These are phyloP conservation scores for Diutina scorzettiae DNA, from an alignment of 1,139 yeast species.

Conservation along the genomic window DNA sequence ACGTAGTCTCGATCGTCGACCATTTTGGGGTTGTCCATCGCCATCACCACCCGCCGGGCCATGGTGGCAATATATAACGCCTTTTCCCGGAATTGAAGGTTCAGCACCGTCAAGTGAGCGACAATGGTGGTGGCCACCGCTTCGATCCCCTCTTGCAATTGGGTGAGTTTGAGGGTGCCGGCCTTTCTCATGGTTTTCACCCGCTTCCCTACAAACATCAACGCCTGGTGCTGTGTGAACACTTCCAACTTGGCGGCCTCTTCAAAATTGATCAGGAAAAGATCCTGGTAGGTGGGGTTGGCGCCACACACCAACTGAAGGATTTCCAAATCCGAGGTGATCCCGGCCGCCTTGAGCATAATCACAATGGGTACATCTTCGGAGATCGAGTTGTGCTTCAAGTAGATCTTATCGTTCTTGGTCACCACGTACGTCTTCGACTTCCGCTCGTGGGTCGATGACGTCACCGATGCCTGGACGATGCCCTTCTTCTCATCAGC, in stretches of 20 bases:
- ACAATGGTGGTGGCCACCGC: slow-evolving; percentile 94
- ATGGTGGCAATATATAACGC: slow-evolving; percentile 90
- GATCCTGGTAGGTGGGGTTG: slow-evolving; percentile 77
- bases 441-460: slow-evolving; percentile 95
- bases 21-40: slow-evolving; percentile 88
- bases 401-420: slow-evolving; percentile 76
- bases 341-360: slow-evolving; percentile 90
- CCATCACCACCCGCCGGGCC: slow-evolving; percentile 94
- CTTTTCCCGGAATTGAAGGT: slow-evolving; percentile 84
- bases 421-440: slow-evolving; percentile 94
- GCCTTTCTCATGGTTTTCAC: slow-evolving; percentile 88
- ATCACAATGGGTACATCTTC: slow-evolving; percentile 95
- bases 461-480: slow-evolving; percentile 95
- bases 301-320: slow-evolving; percentile 90
- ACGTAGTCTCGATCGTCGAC: slow-evolving; percentile 98
- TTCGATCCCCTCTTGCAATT: slow-evolving; percentile 90
- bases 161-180: slow-evolving; percentile 68
- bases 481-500: slow-evolving; percentile 90
- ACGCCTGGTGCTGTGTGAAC: slow-evolving; percentile 87
- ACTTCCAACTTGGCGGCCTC: slow-evolving; percentile 83
- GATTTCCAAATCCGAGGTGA: slow-evolving; percentile 84
- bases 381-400: slow-evolving; percentile 88
- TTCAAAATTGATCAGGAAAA: slow-evolving; percentile 86
- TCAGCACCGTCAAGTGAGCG: slow-evolving; percentile 84
- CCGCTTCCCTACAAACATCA: slow-evolving; percentile 79